These are phyloP conservation scores for Plasmodium coatneyi DNA, from an alignment of 169 alveolate genomes.

Conservation along the genomic window DNA sequence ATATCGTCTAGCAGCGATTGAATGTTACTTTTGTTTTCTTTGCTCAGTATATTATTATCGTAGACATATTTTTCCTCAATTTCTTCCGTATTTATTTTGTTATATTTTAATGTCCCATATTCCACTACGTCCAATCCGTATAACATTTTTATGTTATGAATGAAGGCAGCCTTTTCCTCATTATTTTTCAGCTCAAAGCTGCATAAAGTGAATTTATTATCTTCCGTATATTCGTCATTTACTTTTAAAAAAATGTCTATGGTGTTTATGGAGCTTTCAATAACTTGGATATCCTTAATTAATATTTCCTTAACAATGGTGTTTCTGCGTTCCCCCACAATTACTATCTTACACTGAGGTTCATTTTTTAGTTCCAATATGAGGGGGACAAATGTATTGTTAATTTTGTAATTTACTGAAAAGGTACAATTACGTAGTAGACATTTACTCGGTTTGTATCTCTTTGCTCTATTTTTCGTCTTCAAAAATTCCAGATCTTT, in stretches of 20 bases:
- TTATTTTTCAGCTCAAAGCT: constrained; percentile 31
- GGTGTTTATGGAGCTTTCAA: constrained; percentile 42
- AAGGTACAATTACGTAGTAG: constrained; percentile 46
- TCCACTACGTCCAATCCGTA: constrained; percentile 65
- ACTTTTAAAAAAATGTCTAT: constrained; percentile 61
- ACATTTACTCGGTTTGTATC: constrained; percentile 49
- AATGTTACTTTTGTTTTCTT: constrained; percentile 17
- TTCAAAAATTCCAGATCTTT: constrained; percentile 11
- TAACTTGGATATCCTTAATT: constrained; percentile 38
- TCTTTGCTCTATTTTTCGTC: constrained; percentile 56
- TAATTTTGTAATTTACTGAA: constrained; percentile 40
- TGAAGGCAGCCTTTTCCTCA: constrained; percentile 31
- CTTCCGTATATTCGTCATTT: constrained; percentile 47
- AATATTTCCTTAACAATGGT: constrained; percentile 45
- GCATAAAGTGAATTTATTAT: constrained; percentile 30
- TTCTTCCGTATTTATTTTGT: constrained; percentile 46
- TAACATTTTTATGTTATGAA: constrained; percentile 54
- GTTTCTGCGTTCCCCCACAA: constrained; percentile 22
- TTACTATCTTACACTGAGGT: constrained; percentile 44
- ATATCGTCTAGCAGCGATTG: constrained; percentile 26
- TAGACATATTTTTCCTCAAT: constrained; percentile 50
- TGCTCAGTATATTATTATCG: constrained; percentile 43
- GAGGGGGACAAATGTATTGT: constrained; percentile 24
- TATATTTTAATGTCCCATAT: constrained; percentile 67
- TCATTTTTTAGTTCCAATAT: constrained; percentile 49